Evolutionary conservation across 1,284 basidiomycete species (phyloP).

Genomic region (Leccinum solheimii): DNA sequence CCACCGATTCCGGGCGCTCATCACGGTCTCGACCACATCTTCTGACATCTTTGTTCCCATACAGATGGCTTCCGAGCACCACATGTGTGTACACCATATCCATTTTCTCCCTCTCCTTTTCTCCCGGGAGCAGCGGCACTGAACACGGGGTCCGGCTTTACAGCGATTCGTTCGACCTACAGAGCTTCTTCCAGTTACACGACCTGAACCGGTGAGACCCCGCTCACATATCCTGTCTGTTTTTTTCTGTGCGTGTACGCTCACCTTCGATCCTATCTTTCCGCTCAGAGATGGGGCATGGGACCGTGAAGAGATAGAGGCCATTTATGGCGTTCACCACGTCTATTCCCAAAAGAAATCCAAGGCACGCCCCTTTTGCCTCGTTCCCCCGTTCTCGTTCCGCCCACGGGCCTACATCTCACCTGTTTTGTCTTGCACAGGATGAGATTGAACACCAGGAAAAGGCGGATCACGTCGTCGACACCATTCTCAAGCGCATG

Average conservation of each 20-base stretch:
- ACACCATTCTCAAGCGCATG: slow-evolving; percentile 70
- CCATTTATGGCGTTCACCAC: slow-evolving; percentile 95
- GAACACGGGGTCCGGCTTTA: slow-evolving; percentile 1
- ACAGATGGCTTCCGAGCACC: slow-evolving; percentile 83
- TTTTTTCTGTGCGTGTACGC: neutral
- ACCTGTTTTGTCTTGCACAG: slow-evolving; percentile 33
- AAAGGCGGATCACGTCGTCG: slow-evolving; percentile 84
- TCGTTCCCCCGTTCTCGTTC: neutral
- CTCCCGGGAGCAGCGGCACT: neutral
- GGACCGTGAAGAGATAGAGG: slow-evolving; percentile 83
- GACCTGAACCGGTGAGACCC: slow-evolving; percentile 77
- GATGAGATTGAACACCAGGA: slow-evolving; percentile 79
- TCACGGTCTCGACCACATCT: neutral
- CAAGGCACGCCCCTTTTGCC: slow-evolving; percentile 42
- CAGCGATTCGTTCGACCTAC: slow-evolving; percentile 77
- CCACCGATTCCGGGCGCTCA: slow-evolving; percentile 6
- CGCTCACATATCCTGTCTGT: neutral
- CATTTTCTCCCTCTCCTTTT: slow-evolving; percentile 2
- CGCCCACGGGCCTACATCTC: neutral
- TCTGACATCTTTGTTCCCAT: slow-evolving; percentile 20
- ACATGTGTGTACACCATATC: slow-evolving; percentile 58
- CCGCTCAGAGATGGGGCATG: slow-evolving; percentile 63
- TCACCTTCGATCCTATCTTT: neutral
- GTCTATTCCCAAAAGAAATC: slow-evolving; percentile 88
- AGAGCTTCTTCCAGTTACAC: slow-evolving; percentile 87